phyloP scores from a whole-genome alignment of 2,329 filamentous ascomycete species.

The Orbilia quercus region DNA sequence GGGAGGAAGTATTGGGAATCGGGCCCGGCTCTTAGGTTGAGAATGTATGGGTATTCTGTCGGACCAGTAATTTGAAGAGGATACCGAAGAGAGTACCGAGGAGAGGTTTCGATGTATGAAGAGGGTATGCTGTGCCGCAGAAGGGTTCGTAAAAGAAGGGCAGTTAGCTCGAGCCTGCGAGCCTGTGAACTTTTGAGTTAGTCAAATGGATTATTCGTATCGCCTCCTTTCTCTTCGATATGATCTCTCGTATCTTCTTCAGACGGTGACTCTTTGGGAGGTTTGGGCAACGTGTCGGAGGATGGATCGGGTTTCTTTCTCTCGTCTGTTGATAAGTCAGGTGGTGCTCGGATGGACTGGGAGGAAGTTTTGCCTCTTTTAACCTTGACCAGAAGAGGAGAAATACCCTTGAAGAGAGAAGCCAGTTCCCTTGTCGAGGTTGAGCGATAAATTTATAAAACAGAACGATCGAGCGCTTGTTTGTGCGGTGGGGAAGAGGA shows the following conservation, averaged over 20 bases:
- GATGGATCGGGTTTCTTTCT: neutral
- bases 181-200: constrained; percentile 37
- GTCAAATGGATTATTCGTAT: constrained; percentile 23
- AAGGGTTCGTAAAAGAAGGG: constrained; percentile 31
- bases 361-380: constrained; percentile 44
- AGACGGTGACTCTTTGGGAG: neutral
- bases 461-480: neutral
- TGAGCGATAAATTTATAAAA: constrained; percentile 38
- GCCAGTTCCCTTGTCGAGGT: constrained; percentile 38
- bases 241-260: neutral
- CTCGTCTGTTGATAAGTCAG: neutral
- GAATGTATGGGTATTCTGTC: constrained; percentile 8
- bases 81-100: constrained; percentile 3
- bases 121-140: constrained; percentile 40
- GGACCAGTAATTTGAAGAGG: constrained; percentile 16
- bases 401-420: constrained; percentile 31
- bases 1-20: neutral
- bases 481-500: too few relatives aligned
- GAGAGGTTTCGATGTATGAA: too few relatives aligned
- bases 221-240: too few relatives aligned
- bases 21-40: constrained; percentile 5
- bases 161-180: constrained; percentile 54
- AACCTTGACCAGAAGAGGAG: constrained; percentile 9
- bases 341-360: constrained; percentile 5
- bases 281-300: neutral